phyloP scores from a whole-genome alignment of 345 rosid species.

The Salix brachista region DNA sequence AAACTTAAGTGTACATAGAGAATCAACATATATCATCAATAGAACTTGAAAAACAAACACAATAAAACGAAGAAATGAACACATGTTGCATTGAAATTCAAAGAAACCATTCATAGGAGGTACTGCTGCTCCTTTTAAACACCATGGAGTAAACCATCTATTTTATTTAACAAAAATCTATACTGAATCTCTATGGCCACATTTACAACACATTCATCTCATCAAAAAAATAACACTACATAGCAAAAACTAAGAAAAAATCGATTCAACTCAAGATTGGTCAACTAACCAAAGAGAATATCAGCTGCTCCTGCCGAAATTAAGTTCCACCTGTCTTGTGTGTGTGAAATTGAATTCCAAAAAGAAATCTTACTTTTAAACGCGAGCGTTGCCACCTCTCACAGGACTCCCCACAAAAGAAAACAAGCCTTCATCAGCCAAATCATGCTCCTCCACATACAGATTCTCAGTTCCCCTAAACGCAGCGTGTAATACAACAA shows the following conservation, averaged over 20 bases:
- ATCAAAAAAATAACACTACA: background rate
- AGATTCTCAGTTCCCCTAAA: slow-evolving; percentile 53
- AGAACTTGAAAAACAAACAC: background rate
- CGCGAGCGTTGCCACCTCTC: slow-evolving; percentile 32
- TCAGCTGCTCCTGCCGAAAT: slow-evolving; percentile 1
- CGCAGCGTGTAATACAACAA: slow-evolving; percentile 44
- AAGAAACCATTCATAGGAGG: background rate
- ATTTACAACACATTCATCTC: background rate
- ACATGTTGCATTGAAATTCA: background rate
- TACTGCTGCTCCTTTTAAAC: background rate
- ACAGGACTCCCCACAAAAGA: slow-evolving; percentile 53
- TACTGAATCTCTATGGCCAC: background rate
- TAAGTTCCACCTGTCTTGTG: background rate
- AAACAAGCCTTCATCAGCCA: slow-evolving; percentile 31
- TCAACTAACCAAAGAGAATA: slow-evolving; percentile 9
- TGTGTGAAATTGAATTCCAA: background rate
- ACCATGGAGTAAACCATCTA: background rate
- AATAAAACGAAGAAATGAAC: background rate
- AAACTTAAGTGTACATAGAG: background rate
- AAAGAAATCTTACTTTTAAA: slow-evolving; percentile 18
- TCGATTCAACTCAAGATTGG: background rate
- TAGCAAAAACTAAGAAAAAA: background rate
- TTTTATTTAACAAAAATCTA: background rate
- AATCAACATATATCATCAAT: background rate
- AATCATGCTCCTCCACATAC: slow-evolving; percentile 40